Evolutionary conservation across 345 rosid genomes (phyloP), one percentile per base, ranked within the genome.

Genomic region (Nasturtium officinale): DNA sequence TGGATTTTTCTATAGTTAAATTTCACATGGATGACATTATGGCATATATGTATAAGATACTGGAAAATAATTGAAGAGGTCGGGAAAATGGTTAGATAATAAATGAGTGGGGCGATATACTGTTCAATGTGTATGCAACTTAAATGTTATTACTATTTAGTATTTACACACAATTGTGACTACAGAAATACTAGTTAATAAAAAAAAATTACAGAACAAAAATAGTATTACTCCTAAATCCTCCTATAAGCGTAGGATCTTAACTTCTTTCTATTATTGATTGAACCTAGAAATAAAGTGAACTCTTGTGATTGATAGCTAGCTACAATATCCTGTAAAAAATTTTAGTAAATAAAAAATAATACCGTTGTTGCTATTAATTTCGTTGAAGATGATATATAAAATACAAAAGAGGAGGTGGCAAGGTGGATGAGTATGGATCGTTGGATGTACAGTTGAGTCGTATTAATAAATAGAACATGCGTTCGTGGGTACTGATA

Each of bases 401-500:
- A 69, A 62, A 69, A 54, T 69, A n/a, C 42, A 53, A 28, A 54
- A 63, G 66, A 37, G 46, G 21, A 28, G 40, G 69, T 21, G n/a
- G 48, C 17, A 6, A 35, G 30, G 61, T n/a, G 61, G 50, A 15
- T 48, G 2, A 63, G 45, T 23, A 10, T 63, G 56, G 61, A 64
- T 55, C 76, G 72, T 77, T 64, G 67, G 76, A 65, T 70, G 55
- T 5, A 70, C 55, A 65, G 80, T 58, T 71, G 76, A 77, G 48
- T 35, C 20, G 48, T 20, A 71, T 28, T 40, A 48, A 77, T 70
- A 21, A n/a, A 64, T 71, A 50, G 16, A 2, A 54, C 46, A 60
- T 61, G 47, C 12, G 48, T 48, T 55, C 56, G 61, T 62, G 80
- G 76, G 65, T 69, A 46, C 71, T 46, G 53, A 46, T 13, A 70